Evolutionary conservation across 768 basidiomycete genomes (phyloP).

Genomic region (Russula dissimulans): DNA sequence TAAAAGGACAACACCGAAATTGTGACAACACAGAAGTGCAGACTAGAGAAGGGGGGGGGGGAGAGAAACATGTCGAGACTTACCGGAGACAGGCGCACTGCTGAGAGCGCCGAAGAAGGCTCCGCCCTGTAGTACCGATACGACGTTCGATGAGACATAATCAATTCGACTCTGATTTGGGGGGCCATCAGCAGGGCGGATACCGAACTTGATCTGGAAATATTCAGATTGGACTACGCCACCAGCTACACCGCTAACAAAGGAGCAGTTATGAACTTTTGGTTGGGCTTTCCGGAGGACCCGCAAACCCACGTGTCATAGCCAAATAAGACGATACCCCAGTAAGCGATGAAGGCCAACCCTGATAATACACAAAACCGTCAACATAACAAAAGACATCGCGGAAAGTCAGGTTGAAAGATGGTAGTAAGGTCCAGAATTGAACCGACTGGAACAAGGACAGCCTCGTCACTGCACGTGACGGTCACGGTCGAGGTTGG

Average conservation of each 20-base stretch:
- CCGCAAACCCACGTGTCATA: slow-evolving; percentile 53
- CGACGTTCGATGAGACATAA: slow-evolving; percentile 69
- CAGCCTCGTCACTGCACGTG: too few relatives aligned
- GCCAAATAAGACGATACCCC: slow-evolving; percentile 77
- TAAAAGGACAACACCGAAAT: neutral
- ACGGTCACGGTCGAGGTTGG: too few relatives aligned
- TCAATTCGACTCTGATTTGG: slow-evolving; percentile 34
- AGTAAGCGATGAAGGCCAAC: slow-evolving; percentile 65
- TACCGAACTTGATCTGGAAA: slow-evolving; percentile 56
- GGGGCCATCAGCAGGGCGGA: slow-evolving; percentile 37
- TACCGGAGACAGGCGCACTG: slow-evolving; percentile 62
- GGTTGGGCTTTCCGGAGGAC: neutral
- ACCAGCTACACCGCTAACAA: slow-evolving; percentile 48
- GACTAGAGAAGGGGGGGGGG: neutral
- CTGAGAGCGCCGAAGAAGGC: slow-evolving; percentile 82
- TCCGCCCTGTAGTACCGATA: slow-evolving; percentile 79
- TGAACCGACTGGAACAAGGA: too few relatives aligned
- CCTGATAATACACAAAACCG: slow-evolving; percentile 30
- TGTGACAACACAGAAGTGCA: neutral
- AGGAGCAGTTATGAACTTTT: neutral
- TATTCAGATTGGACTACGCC: slow-evolving; percentile 58
- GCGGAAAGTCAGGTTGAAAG: too few relatives aligned
- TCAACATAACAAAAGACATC: neutral
- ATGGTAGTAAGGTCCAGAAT: too few relatives aligned
- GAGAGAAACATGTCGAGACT: slow-evolving; percentile 17